Percentiles rank a stretch among this genome's conserved stretches.
Conservation (phyloP, 2,329 filamentous ascomycete genomes). For the Kalaharituber pfeilii region DNA sequence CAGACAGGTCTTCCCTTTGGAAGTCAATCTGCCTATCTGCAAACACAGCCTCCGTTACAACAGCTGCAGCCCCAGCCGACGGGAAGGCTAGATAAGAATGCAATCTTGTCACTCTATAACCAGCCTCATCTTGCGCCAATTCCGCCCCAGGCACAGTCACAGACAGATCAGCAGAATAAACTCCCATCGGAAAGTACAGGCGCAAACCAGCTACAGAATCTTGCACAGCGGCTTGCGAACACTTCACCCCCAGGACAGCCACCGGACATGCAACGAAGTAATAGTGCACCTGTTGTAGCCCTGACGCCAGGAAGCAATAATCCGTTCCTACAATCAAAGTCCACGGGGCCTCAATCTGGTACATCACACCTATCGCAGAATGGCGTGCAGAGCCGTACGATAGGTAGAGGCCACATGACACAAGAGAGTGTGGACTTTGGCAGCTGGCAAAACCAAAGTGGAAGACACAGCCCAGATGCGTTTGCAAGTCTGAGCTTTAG, state of each 20-base stretch:
- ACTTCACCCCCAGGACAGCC: neutral
- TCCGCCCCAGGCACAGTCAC: neutral
- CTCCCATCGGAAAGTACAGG: constrained; percentile 3
- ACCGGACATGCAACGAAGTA: neutral
- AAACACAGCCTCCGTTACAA: constrained; percentile 24
- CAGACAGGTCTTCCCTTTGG: no score
- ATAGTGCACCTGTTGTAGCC: neutral
- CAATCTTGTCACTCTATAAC: constrained; percentile 60
- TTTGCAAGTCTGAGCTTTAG: constrained; percentile 22
- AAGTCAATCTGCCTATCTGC: constrained; percentile 33
- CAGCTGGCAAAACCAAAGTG: constrained; percentile 19
- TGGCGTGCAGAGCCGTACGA: neutral
- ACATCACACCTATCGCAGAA: neutral
- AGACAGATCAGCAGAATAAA: neutral
- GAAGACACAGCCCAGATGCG: constrained; percentile 23
- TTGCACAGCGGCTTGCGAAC: constrained; percentile 2
- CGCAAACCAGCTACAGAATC: constrained; percentile 5
- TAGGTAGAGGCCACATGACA: constrained; percentile 16
- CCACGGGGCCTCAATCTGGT: no score
- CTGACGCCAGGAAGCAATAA: constrained; percentile 20
- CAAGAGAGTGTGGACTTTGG: constrained; percentile 23
- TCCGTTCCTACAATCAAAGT: constrained; percentile 16
- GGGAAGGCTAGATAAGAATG: constrained; percentile 47
- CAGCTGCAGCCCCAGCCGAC: constrained; percentile 27
- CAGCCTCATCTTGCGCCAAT: constrained; percentile 37